Evolutionary conservation across 169 alveolate species (phyloP), one percentile per base, ranked within the genome.

Genomic region (Cystoisospora suis): DNA sequence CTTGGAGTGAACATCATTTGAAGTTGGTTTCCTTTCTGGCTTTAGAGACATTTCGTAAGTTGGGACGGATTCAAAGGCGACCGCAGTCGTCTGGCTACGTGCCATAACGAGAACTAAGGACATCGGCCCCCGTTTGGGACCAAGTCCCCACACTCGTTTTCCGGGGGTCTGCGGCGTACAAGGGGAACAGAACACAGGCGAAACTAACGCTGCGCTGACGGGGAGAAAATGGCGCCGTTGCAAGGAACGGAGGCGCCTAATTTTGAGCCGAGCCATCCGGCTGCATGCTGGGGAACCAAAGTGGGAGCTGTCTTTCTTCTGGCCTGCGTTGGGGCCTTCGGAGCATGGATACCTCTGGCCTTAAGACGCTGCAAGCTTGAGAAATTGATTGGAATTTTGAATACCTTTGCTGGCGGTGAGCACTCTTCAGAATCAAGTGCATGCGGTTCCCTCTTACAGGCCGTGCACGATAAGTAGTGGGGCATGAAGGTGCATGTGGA

Each of bases 331-430:
- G 83, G 83, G 5, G 15, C n/a, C 38, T 12, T 72, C 0, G 83
- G 83, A 12, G 83, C 83, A 15, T 72, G 32, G 32, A 38, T 72
- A 5, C 83, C 83, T 42, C 47, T 72, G 47, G 47, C 56, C 5
- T n/a, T 72, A 32, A 27, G 58, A 12, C 20, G n/a, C 15, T 72
- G 83, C 83, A 72, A 72, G n/a, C 47, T 72, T 34, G 45, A 72
- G 34, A 36, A 17, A 2, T 3, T 72, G 15, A 40, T 72, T 20
- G 47, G 34, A 47, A 4, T 72, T 42, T 56, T 72, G 58, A 72
- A 72, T 56, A 72, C 83, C 0, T 72, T 72, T 34, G 83, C 83
- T 20, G 83, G 58, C 38, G 83, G 83, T 72, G 56, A 36, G 83
- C 7, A n/a, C n/a, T n/a, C n/a, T n/a, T n/a, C n/a, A n/a, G n/a